Base-by-base conservation (phyloP, 2,329 filamentous ascomycete genomes). In the Teratosphaeriaceae sp. region DNA sequence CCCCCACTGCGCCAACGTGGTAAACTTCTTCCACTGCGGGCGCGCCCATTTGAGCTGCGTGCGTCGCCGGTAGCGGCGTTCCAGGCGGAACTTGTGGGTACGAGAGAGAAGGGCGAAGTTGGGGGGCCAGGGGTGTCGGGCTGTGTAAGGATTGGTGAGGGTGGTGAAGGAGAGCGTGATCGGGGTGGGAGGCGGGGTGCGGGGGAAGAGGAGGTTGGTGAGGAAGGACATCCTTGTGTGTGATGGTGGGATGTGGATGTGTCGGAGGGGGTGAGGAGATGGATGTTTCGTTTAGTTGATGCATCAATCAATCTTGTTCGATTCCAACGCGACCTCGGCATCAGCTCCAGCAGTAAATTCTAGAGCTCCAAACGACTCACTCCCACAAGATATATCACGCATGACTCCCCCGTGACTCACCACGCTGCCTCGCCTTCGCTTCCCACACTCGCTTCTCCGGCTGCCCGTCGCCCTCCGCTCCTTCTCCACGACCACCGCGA, bases 41-140 rank as follows among this genome's bases (percentile, higher is more conserved):
- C 80, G 69, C 30, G 74, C 72, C 58, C 75, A 76, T 54, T 79
- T 77, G 52, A 85, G 64, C 45, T 74, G 72, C 20, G 84, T 65
- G 42, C 85, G 75, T 40, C 85, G 74, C 66, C 87, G 84, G 66
- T 84, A 89, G 59, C 84, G 82, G 62, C 84, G 80, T 70, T 90
- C 85, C 54, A 88, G 82, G 33, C 80, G 75, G 60, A 89, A 84
- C 64, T 89, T 82, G 58, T 88, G 79, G 63, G 84, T 84, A 36
- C 73, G 68, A 27, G 79, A 79, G 46, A 90, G 74, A 58, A 78
- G 76, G 49, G 73, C 68, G 64, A 90, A 85, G 64, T 88, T 80
- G 11, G 85, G 85, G 44, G 85, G 85, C 85, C 85, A 90, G 51
- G 78, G 69, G 60, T 83, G 85, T 65, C 85, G 82, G 38, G 80